These are phyloP conservation scores for Neofusicoccum umdonicola DNA, from an alignment of 2,329 filamentous ascomycete species.

Conservation along the genomic window DNA sequence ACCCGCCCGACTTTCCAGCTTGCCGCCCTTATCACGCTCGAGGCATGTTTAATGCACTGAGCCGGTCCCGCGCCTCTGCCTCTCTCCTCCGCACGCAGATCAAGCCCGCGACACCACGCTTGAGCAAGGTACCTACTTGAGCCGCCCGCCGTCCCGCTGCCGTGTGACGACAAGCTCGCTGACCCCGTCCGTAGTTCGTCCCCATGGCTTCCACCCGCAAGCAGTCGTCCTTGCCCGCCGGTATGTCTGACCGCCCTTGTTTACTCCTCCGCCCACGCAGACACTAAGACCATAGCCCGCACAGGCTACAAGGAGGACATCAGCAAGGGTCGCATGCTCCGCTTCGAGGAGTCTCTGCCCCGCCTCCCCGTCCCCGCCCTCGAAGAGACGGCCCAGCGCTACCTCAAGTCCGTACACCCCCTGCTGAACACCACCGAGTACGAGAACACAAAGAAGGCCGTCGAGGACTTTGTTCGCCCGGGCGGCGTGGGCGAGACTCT, in stretches of 20 bases:
- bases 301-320: conserved; percentile 76
- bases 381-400: conserved; percentile 76
- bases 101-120: conserved; percentile 25
- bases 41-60: conserved; percentile 41
- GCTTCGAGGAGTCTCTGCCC: conserved; percentile 83
- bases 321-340: conserved; percentile 75
- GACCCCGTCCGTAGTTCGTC: conserved; percentile 25
- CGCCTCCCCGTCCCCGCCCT: conserved; percentile 76
- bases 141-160: not conserved
- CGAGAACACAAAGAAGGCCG: conserved; percentile 73
- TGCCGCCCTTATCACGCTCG: conserved; percentile 22
- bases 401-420: conserved; percentile 76
- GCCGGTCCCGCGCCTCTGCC: conserved; percentile 37
- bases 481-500: conserved; percentile 78
- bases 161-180: conserved; percentile 3
- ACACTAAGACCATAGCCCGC: conserved; percentile 5
- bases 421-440: conserved; percentile 68
- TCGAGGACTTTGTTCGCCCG: conserved; percentile 85
- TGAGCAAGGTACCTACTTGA: conserved; percentile 28
- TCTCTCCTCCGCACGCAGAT: conserved; percentile 35
- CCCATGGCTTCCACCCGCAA: conserved; percentile 37
- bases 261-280: conserved; percentile 21
- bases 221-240: conserved; percentile 47
- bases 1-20: not conserved
- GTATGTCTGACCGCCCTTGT: conserved; percentile 31